A percentile compares a stretch with the other conserved stretches of the same genome.
Conservation (phyloP, 805 yeast species). For the Komagataella populi region DNA sequence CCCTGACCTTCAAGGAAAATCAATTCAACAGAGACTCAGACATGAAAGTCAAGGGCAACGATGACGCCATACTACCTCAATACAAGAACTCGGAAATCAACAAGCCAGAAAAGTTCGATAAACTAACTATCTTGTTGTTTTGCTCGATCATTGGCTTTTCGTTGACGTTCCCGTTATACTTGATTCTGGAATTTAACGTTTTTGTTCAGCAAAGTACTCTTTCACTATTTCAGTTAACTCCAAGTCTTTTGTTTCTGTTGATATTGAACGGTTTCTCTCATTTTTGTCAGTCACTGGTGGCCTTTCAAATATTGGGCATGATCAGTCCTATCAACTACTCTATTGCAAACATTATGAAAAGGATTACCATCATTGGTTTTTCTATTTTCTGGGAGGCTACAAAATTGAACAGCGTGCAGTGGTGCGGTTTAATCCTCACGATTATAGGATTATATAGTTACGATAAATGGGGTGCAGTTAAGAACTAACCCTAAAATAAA, state of each 20-base stretch:
- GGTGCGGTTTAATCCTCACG: constrained; percentile 41
- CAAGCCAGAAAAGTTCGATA: constrained; percentile 33
- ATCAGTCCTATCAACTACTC: constrained; percentile 69
- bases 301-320: constrained; percentile 62
- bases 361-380: constrained; percentile 56
- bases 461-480: constrained; percentile 47
- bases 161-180: constrained; percentile 54
- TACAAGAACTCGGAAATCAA: neutral
- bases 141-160: constrained; percentile 60
- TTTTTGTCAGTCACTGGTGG: constrained; percentile 59
- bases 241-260: constrained; percentile 22
- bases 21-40: constrained; percentile 1
- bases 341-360: constrained; percentile 63
- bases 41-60: constrained; percentile 1
- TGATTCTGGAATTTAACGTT: constrained; percentile 34
- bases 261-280: constrained; percentile 56
- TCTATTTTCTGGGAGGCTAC: constrained; percentile 54
- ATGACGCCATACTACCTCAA: neutral
- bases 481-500: neutral
- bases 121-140: constrained; percentile 55
- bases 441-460: constrained; percentile 54
- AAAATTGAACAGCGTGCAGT: constrained; percentile 23
- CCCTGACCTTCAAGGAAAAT: constrained; percentile 31
- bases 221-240: constrained; percentile 17
- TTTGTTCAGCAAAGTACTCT: constrained; percentile 11